Percentiles rank a stretch among this genome's conserved stretches.
Evolutionary conservation across 768 basidiomycete species (phyloP).

Genomic region (Floccularia luteovirens): DNA sequence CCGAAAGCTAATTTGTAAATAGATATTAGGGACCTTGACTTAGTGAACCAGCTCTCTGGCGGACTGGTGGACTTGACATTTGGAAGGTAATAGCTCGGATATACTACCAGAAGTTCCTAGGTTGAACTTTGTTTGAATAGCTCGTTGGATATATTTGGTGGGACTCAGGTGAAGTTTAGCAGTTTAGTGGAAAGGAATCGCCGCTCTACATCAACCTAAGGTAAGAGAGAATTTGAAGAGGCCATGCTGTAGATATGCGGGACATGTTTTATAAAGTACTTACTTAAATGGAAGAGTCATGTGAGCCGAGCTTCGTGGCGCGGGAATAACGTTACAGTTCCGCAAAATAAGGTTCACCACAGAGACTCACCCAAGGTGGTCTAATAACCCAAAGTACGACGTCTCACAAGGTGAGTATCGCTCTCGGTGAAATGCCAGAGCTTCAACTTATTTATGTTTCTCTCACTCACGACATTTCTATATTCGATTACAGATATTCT

Average conservation of each 20-base stretch:
- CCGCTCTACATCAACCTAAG: no score
- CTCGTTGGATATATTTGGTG: slow-evolving; percentile 68
- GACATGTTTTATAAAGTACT: slow-evolving; percentile 22
- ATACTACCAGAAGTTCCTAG: background rate
- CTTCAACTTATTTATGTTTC: background rate
- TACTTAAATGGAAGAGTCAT: no score
- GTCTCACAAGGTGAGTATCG: slow-evolving; percentile 32
- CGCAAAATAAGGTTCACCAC: slow-evolving; percentile 36
- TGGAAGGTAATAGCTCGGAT: slow-evolving; percentile 48
- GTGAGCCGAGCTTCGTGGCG: no score
- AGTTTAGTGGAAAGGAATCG: slow-evolving; percentile 38
- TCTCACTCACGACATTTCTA: slow-evolving; percentile 7
- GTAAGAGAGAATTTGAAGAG: background rate
- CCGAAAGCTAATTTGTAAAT: background rate
- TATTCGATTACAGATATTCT: slow-evolving; percentile 22
- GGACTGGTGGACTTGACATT: slow-evolving; percentile 87
- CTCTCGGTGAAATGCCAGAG: background rate
- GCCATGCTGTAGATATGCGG: background rate
- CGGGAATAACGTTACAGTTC: slow-evolving; percentile 36
- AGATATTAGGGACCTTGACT: slow-evolving; percentile 71
- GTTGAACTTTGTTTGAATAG: slow-evolving; percentile 13
- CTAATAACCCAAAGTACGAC: slow-evolving; percentile 29
- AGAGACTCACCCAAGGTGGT: slow-evolving; percentile 19
- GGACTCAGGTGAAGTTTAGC: slow-evolving; percentile 51
- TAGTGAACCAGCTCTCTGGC: slow-evolving; percentile 71